Conservation (phyloP, 164 flowering plant species). For the Nelumbo lutea region DNA sequence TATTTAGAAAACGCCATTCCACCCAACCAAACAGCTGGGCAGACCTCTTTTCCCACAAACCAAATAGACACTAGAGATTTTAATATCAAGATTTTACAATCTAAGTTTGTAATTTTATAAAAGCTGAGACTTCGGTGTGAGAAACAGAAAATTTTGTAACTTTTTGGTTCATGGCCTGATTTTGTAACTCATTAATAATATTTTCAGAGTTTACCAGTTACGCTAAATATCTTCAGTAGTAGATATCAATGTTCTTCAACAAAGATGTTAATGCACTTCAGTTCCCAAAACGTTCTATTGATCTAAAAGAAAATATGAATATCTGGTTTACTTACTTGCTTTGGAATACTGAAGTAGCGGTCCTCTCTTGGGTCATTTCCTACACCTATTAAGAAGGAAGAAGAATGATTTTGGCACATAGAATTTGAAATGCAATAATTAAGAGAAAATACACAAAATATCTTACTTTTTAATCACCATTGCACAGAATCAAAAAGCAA, state of each 20-base stretch:
- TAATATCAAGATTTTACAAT: too few relatives aligned
- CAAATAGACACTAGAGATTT: too few relatives aligned
- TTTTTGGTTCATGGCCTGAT: background rate
- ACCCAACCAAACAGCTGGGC: too few relatives aligned
- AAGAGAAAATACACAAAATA: background rate
- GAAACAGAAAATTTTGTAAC: background rate
- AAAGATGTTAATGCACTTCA: background rate
- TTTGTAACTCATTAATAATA: background rate
- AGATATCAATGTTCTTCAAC: background rate
- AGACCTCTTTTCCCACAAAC: too few relatives aligned
- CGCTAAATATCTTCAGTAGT: background rate
- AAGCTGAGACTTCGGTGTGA: background rate
- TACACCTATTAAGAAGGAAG: conserved; percentile 44
- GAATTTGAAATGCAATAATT: background rate
- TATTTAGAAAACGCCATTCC: too few relatives aligned
- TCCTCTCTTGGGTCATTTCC: conserved; percentile 99
- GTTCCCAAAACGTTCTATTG: background rate
- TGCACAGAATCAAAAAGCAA: background rate
- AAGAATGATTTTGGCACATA: background rate
- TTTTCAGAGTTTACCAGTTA: background rate
- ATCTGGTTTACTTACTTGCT: conserved; percentile 55
- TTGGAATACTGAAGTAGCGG: conserved; percentile 94
- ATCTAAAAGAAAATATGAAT: background rate
- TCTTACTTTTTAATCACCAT: background rate
- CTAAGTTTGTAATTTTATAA: too few relatives aligned